Conservation (phyloP, 2,329 filamentous ascomycete genomes). For the Penicillium sp. region DNA sequence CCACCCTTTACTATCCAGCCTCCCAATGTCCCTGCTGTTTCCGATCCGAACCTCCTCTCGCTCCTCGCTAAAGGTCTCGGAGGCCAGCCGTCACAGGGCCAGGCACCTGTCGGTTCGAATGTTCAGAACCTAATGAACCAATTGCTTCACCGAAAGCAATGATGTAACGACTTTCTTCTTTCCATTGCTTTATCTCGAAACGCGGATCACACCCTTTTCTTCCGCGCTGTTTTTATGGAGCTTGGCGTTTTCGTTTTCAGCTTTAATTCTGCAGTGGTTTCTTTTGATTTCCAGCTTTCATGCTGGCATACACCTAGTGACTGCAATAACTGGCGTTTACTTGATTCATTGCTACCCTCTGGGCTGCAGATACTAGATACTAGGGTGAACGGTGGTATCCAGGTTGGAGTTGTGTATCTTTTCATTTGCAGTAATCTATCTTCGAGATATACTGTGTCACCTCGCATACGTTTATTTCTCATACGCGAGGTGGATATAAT, state of each 20-base stretch:
- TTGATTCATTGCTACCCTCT: constrained; percentile 6
- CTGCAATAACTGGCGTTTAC: constrained; percentile 26
- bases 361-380: constrained; percentile 25
- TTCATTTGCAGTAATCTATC: constrained; percentile 7
- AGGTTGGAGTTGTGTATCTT: constrained; percentile 19
- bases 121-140: constrained; percentile 55
- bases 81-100: constrained; percentile 40
- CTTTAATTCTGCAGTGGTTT: constrained; percentile 7
- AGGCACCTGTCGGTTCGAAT: constrained; percentile 40
- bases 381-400: constrained; percentile 16
- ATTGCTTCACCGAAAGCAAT: constrained; percentile 52
- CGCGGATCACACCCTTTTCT: constrained; percentile 19
- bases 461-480: constrained; percentile 1
- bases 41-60: constrained; percentile 43
- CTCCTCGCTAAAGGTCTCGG: constrained; percentile 44
- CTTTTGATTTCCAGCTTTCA: constrained; percentile 16
- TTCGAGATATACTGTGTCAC: constrained; percentile 12
- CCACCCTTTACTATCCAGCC: constrained; percentile 36
- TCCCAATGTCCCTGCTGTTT: constrained; percentile 32
- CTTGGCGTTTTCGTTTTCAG: constrained; percentile 24
- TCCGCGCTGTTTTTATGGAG: constrained; percentile 23
- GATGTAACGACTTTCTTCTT: constrained; percentile 31
- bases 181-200: constrained; percentile 18
- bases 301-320: constrained; percentile 19
- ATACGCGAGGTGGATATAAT: constrained; percentile 21